Conservation (phyloP, 78 protist genomes). For the Pigoraptor vietnamica region DNA sequence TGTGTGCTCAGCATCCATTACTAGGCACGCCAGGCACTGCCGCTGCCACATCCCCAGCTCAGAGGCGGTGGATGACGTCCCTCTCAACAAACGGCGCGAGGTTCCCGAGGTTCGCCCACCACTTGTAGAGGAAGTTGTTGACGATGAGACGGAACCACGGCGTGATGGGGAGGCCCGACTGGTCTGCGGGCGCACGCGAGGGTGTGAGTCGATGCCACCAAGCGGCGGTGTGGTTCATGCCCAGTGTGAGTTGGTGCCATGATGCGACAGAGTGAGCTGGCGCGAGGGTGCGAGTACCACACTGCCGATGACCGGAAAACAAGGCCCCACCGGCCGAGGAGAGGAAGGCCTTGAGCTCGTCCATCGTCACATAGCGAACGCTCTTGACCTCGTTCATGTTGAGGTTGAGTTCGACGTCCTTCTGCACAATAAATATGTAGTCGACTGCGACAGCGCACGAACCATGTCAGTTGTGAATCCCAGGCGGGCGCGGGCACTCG, state of each 20-base stretch:
- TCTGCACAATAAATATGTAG: conserved; percentile 42
- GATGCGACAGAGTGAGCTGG: too few relatives aligned
- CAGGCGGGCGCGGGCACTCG: not conserved
- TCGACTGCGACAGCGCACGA: conserved; percentile 28
- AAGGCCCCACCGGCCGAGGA: not conserved
- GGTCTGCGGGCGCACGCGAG: not conserved
- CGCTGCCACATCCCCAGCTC: too few relatives aligned
- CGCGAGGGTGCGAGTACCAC: too few relatives aligned
- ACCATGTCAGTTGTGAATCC: not conserved
- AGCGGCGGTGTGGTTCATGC: too few relatives aligned
- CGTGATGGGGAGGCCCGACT: conserved; percentile 1
- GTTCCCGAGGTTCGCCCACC: conserved; percentile 41
- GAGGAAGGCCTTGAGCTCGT: conserved; percentile 33
- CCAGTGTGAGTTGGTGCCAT: too few relatives aligned
- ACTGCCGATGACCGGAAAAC: not conserved
- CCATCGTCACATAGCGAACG: conserved; percentile 21
- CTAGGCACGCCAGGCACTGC: too few relatives aligned
- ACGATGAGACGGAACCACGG: conserved; percentile 56
- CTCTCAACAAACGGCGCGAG: not conserved
- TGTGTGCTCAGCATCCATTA: not conserved
- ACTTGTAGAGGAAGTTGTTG: conserved; percentile 37
- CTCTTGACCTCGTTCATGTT: conserved; percentile 51
- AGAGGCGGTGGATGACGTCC: not conserved
- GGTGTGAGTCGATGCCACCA: too few relatives aligned
- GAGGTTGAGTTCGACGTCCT: conserved; percentile 12